These are phyloP conservation scores for Leccinum olivaceopallidum DNA, from an alignment of 768 basidiomycete species.

Conservation along the genomic window DNA sequence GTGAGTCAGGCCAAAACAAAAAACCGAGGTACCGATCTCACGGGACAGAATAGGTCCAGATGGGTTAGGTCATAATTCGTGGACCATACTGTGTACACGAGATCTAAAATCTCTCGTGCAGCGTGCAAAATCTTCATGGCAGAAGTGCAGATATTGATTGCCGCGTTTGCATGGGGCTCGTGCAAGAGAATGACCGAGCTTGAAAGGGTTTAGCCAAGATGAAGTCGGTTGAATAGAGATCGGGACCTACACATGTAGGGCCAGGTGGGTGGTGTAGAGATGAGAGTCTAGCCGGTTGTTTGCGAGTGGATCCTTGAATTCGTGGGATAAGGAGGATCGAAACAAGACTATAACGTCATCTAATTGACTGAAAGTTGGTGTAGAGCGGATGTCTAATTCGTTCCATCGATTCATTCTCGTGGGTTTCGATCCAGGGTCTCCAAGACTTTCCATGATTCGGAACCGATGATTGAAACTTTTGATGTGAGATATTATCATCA, in stretches of 20 bases:
- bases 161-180: conserved; percentile 71
- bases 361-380: conserved; percentile 62
- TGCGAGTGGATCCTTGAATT: conserved; percentile 53
- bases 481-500: conserved; percentile 58
- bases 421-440: conserved; percentile 43
- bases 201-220: conserved; percentile 26
- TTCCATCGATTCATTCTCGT: conserved; percentile 34
- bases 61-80: conserved; percentile 74
- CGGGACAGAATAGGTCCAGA: conserved; percentile 69
- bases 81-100: conserved; percentile 64
- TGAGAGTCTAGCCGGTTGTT: conserved; percentile 59
- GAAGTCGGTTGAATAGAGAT: conserved; percentile 33
- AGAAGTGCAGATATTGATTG: conserved; percentile 59
- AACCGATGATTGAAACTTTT: conserved; percentile 72
- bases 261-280: conserved; percentile 43
- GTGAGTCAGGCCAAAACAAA: conserved; percentile 1
- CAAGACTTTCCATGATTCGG: conserved; percentile 57
- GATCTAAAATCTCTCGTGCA: conserved; percentile 63
- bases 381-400: conserved; percentile 57
- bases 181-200: conserved; percentile 73
- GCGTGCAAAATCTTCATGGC: conserved; percentile 68
- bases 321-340: conserved; percentile 55
- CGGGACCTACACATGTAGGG: conserved; percentile 34
- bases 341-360: conserved; percentile 60
- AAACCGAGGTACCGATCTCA: conserved; percentile 33